Conservation (phyloP, 2,329 filamentous ascomycete genomes). For the Xylaria sp. region DNA sequence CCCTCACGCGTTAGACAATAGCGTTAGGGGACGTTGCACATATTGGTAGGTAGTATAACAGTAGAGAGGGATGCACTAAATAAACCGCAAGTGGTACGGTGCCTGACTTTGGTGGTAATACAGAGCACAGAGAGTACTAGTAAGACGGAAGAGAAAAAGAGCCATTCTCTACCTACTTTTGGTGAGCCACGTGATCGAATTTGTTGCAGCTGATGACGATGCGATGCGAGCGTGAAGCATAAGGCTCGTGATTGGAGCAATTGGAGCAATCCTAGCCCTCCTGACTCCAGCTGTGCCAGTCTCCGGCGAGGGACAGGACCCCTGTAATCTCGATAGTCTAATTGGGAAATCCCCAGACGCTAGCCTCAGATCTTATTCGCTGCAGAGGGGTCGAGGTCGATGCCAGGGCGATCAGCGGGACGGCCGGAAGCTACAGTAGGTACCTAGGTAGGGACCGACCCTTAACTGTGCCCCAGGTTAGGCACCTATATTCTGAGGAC, state of each 20-base stretch:
- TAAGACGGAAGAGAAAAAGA: constrained; percentile 13
- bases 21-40: background rate
- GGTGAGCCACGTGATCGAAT: constrained; percentile 42
- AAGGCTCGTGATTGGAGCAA: constrained; percentile 24
- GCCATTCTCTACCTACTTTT: constrained; percentile 30
- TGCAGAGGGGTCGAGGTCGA: constrained; percentile 13
- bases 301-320: background rate
- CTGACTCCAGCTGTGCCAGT: background rate
- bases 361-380: constrained; percentile 28
- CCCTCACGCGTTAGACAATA: background rate
- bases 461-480: too few relatives aligned
- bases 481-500: too few relatives aligned
- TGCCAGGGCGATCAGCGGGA: constrained; percentile 24
- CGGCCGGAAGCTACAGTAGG: background rate
- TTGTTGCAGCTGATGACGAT: constrained; percentile 34
- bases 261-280: background rate
- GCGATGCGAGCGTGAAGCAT: constrained; percentile 31
- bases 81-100: background rate
- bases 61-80: background rate
- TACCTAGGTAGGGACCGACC: too few relatives aligned
- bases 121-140: background rate
- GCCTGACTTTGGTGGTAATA: background rate
- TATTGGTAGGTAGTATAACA: background rate
- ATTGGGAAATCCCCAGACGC: constrained; percentile 8
- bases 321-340: constrained; percentile 24